A percentile compares a stretch with the other conserved stretches of the same genome.
These are phyloP conservation scores for Pleurotus eryngii DNA, from an alignment of 768 basidiomycete species.

Conservation along the genomic window DNA sequence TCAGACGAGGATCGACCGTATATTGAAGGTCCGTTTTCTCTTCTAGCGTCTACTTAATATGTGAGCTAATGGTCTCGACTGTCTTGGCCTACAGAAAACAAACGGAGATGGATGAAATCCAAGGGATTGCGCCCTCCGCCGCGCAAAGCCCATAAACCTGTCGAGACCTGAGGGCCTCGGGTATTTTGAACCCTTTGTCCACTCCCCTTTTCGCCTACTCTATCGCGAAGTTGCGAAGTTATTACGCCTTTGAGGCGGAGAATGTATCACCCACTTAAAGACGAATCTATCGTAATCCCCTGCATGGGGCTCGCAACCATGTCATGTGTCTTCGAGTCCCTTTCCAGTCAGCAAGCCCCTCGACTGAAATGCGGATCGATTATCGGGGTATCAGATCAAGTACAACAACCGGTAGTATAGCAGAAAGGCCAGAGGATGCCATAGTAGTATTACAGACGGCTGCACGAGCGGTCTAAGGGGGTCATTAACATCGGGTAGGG, in stretches of 20 bases:
- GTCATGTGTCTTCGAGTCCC: not conserved
- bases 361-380: not conserved
- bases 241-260: not conserved
- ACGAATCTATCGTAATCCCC: not conserved
- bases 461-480: not conserved
- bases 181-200: slow-evolving; percentile 4
- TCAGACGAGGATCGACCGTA: slow-evolving; percentile 73
- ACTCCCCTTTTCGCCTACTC: not conserved
- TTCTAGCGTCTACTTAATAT: slow-evolving; percentile 4
- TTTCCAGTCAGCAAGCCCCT: no score
- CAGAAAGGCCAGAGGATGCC: not conserved
- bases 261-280: not conserved
- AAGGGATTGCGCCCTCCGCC: slow-evolving; percentile 69
- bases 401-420: not conserved
- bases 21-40: slow-evolving; percentile 65
- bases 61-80: not conserved
- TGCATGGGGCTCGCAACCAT: not conserved
- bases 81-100: slow-evolving; percentile 19
- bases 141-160: slow-evolving; percentile 32
- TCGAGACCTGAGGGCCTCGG: slow-evolving; percentile 23
- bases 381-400: not conserved
- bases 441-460: slow-evolving; percentile 1
- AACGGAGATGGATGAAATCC: slow-evolving; percentile 71
- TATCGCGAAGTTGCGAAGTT: no score
- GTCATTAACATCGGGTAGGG: not conserved